These are phyloP conservation scores for Suaeda aralocaspica DNA, from an alignment of 148 eudicot genomes.

Conservation along the genomic window DNA sequence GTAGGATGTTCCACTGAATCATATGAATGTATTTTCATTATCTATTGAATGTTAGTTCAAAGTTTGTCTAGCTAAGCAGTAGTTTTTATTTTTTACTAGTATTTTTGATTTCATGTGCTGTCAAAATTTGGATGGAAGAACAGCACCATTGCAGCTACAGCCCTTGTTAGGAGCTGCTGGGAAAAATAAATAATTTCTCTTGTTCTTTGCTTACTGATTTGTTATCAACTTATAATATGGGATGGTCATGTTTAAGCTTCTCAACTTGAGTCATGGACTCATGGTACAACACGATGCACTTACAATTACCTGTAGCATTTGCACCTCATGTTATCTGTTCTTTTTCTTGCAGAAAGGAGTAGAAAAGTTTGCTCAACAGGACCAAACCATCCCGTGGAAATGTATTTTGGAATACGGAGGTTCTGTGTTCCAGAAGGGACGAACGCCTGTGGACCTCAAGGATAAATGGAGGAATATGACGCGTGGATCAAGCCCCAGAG, in stretches of 20 bases:
- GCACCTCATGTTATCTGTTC: not conserved
- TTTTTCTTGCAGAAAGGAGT: conserved; percentile 54
- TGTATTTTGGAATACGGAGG: conserved; percentile 55
- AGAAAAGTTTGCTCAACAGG: conserved; percentile 23
- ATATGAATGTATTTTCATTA: not conserved
- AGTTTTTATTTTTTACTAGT: not conserved
- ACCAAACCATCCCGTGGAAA: conserved; percentile 50
- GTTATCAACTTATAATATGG: too few relatives aligned
- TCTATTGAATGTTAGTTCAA: too few relatives aligned
- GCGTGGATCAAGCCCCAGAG: conserved; percentile 32
- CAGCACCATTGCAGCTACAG: not conserved
- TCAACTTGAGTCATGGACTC: too few relatives aligned
- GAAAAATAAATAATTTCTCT: too few relatives aligned
- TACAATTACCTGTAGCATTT: not conserved
- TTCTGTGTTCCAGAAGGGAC: conserved; percentile 45
- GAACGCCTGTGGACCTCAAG: conserved; percentile 58
- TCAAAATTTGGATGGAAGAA: not conserved
- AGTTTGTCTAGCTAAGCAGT: not conserved
- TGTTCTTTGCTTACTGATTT: too few relatives aligned
- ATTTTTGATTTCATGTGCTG: too few relatives aligned
- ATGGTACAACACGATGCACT: too few relatives aligned
- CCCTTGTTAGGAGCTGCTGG: not conserved
- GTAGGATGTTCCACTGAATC: too few relatives aligned
- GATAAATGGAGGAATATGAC: conserved; percentile 73
- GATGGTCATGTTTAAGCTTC: not conserved